Evolutionary conservation across 805 yeast genomes (phyloP).

Genomic region (Metschnikowia shivogae): DNA sequence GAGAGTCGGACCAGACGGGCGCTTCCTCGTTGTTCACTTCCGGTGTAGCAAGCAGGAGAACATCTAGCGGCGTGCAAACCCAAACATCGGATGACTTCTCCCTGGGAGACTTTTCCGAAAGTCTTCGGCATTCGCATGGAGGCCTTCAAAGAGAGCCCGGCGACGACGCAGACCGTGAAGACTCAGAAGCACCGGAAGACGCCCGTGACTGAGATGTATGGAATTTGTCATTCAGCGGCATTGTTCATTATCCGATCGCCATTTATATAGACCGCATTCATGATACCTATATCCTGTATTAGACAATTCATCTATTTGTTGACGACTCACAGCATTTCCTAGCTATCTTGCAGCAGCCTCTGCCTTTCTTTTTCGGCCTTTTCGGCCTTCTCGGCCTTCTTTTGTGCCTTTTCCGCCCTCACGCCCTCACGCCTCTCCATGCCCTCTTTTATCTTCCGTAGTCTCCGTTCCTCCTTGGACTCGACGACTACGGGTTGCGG

Average conservation of each 20-base stretch:
- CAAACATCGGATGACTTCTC: slow-evolving; percentile 10
- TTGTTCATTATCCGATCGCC: too few relatives aligned
- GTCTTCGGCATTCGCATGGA: not conserved
- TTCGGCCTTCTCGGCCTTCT: slow-evolving; percentile 6
- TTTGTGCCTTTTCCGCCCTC: slow-evolving; percentile 14
- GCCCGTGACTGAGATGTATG: not conserved
- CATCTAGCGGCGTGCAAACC: slow-evolving; percentile 43
- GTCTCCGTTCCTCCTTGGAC: slow-evolving; percentile 55
- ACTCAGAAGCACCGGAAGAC: not conserved
- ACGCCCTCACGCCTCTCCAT: slow-evolving; percentile 19
- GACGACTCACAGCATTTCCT: too few relatives aligned
- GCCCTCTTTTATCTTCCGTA: slow-evolving; percentile 52
- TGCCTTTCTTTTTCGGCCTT: not conserved
- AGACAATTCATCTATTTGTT: too few relatives aligned
- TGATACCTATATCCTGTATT: too few relatives aligned
- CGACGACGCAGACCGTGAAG: not conserved
- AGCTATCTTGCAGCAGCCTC: too few relatives aligned
- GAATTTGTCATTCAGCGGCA: too few relatives aligned
- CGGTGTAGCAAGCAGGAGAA: slow-evolving; percentile 48
- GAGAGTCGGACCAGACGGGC: slow-evolving; percentile 8
- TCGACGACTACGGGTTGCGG: slow-evolving; percentile 26
- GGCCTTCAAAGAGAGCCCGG: not conserved
- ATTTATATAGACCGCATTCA: too few relatives aligned
- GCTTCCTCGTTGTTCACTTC: slow-evolving; percentile 34
- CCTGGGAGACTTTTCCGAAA: slow-evolving; percentile 3